Evolutionary conservation across 2,329 filamentous ascomycete species (phyloP), one percentile per base, ranked within the genome.

Genomic region (Penicillium sumatraense): DNA sequence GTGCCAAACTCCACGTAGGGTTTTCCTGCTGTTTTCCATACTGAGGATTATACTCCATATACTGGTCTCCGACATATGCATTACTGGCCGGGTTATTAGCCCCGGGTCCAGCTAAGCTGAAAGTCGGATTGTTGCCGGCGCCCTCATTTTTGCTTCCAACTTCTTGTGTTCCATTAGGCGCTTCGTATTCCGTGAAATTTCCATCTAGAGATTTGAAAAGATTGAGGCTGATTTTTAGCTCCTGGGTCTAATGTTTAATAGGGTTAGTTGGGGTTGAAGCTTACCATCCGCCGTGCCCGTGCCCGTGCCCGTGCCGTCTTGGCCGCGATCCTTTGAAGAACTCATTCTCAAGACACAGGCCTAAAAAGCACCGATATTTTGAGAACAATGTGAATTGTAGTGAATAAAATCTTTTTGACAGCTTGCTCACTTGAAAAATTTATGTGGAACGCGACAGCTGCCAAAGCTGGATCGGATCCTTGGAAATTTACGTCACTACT

Each of bases 1-100:
- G 77, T 1, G 79, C 80, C 31, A 83, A 63, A 57, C 80, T 76
- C 75, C 81, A 83, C 36, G 83, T 72, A 3, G 81, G 81, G 5
- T 61, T 59, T 5, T 79, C 75, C 1, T 73, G 68, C n/a, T 77
- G 71, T 51, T 80, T 74, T 21, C 79, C 80, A 52, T 83, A 83
- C 36, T 77, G 75, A 2, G 81, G 81, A 51, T 83, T 82, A 7
- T 44, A 27, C 5, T 27, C 13, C 23, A 44, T 27, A 11, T 44
- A 44, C 8, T 44, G 40, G 14, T 44, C 40, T 26, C 40, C 40
- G 11, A 44, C 18, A 26, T 44, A 44, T 18, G 40, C 40, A 18
- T 44, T 44, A 35, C 53, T 54, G 10, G 53, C 47, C 7, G 58
- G 53, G n/a, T 61, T 61, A 13, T 48, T 18, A 0, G 58, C 51